phyloP scores from a whole-genome alignment of 306 rosid species.

The Pyrus bretschneideri region DNA sequence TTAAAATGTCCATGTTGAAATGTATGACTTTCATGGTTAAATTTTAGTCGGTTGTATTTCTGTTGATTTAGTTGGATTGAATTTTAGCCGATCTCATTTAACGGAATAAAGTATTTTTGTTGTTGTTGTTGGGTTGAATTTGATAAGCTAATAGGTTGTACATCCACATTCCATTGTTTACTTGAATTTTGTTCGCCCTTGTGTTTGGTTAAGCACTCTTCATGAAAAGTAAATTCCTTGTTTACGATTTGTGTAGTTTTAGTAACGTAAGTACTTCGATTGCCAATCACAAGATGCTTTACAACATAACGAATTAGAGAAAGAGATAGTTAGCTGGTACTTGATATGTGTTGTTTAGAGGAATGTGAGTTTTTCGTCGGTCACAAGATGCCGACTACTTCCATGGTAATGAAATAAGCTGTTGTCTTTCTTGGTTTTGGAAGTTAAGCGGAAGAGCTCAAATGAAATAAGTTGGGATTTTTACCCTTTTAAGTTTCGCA shows the following conservation, averaged over 20 bases:
- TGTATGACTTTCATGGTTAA: too few species aligned
- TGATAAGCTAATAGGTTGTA: not conserved
- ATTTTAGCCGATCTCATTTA: too few species aligned
- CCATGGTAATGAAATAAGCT: not conserved
- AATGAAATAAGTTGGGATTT: too few species aligned
- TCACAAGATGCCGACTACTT: not conserved
- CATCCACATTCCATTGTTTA: not conserved
- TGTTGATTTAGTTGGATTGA: not conserved
- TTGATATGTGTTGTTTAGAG: not conserved
- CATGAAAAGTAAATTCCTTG: not conserved
- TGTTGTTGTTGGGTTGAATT: not conserved
- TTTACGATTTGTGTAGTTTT: not conserved
- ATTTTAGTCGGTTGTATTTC: not conserved
- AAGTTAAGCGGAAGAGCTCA: not conserved
- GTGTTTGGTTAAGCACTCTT: not conserved
- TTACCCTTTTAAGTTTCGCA: too few species aligned
- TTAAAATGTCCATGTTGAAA: not conserved
- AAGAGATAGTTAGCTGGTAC: not conserved
- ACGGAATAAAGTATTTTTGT: too few species aligned
- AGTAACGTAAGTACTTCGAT: not conserved
- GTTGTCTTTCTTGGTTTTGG: not conserved
- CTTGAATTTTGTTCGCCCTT: not conserved
- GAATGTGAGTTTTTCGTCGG: not conserved
- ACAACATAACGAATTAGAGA: not conserved
- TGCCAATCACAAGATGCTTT: not conserved